Conservation (phyloP, 768 basidiomycete genomes). For the Rhizopogon vinicolor region DNA sequence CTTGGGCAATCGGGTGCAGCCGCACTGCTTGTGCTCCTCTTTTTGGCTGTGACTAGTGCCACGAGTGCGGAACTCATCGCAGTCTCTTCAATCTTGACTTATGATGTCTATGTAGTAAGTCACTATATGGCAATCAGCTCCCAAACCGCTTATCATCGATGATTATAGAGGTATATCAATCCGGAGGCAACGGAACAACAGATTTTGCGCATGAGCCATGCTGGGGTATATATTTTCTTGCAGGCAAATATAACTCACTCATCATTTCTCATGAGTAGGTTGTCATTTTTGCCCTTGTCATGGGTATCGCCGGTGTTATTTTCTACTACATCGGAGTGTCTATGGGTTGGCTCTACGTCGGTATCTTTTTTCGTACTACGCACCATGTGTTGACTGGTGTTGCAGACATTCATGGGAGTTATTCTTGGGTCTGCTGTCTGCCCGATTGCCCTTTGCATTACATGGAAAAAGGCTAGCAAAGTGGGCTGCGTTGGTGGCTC, state of each 20-base stretch:
- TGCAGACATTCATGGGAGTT: slow-evolving; percentile 85
- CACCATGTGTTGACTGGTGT: neutral
- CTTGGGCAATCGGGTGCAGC: slow-evolving; percentile 78
- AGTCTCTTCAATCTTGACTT: slow-evolving; percentile 78
- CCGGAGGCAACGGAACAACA: slow-evolving; percentile 72
- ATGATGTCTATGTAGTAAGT: slow-evolving; percentile 75
- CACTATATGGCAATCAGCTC: neutral
- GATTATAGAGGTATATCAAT: slow-evolving; percentile 67
- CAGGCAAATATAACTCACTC: neutral
- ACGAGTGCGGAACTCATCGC: slow-evolving; percentile 91
- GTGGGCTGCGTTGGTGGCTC: slow-evolving; percentile 78
- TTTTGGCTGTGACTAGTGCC: slow-evolving; percentile 83
- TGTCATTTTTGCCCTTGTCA: slow-evolving; percentile 64
- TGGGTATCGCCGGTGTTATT: slow-evolving; percentile 78
- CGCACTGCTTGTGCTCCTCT: slow-evolving; percentile 75
- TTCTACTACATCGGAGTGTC: slow-evolving; percentile 91
- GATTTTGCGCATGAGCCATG: slow-evolving; percentile 65
- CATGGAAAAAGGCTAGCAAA: slow-evolving; percentile 84
- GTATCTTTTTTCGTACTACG: slow-evolving; percentile 20
- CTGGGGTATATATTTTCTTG: slow-evolving; percentile 39
- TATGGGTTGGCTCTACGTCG: slow-evolving; percentile 90
- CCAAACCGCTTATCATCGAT: neutral
- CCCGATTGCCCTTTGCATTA: slow-evolving; percentile 81
- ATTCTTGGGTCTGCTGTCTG: slow-evolving; percentile 82
- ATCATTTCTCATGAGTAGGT: slow-evolving; percentile 37